Percentiles rank a stretch among this genome's conserved stretches.
Evolutionary conservation across 805 yeast species (phyloP).

Genomic region (Hanseniaspora thailandica): DNA sequence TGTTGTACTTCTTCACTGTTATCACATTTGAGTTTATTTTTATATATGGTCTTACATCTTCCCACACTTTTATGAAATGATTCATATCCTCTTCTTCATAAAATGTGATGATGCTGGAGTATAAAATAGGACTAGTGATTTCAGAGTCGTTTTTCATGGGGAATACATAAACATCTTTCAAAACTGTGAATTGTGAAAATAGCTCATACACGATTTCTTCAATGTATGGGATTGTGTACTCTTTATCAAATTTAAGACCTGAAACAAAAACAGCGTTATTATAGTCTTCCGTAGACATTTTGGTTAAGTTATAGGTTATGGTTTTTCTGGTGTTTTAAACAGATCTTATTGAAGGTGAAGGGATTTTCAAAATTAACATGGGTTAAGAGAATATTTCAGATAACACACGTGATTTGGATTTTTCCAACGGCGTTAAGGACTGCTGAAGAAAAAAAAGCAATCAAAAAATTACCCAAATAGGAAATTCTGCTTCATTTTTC

Average conservation of each 20-base stretch:
- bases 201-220: constrained; percentile 69
- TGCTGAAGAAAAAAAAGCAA: background rate
- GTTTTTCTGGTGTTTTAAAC: no score
- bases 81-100: constrained; percentile 48
- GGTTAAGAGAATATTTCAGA: no score
- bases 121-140: constrained; percentile 35
- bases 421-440: no score
- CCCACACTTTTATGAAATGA: constrained; percentile 50
- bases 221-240: constrained; percentile 68
- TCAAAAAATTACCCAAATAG: background rate
- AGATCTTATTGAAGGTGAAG: no score
- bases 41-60: constrained; percentile 31
- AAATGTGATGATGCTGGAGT: constrained; percentile 28
- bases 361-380: no score
- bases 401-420: no score
- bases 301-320: no score
- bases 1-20: constrained; percentile 51
- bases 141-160: constrained; percentile 84
- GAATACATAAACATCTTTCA: constrained; percentile 46
- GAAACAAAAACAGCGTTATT: constrained; percentile 6
- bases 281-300: background rate
- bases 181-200: constrained; percentile 74
- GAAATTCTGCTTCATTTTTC: no score
- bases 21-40: constrained; percentile 26
- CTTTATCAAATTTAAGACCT: constrained; percentile 38